These are phyloP conservation scores for Gynandropsis gynandra DNA, from an alignment of 345 rosid species.

Conservation along the genomic window DNA sequence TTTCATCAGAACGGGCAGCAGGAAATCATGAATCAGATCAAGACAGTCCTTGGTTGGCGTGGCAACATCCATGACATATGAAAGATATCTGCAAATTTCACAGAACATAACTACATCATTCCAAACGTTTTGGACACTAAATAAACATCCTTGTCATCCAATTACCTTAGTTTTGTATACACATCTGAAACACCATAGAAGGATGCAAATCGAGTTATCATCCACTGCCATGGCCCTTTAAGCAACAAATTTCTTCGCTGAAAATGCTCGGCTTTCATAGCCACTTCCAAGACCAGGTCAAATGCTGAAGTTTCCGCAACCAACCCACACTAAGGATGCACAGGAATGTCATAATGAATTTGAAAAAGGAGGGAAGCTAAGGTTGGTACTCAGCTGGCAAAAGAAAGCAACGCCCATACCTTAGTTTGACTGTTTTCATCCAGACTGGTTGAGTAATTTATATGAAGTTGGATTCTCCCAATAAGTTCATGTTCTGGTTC, in stretches of 20 bases:
- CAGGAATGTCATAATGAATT: background rate
- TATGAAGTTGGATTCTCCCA: constrained; percentile 68
- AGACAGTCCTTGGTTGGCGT: constrained; percentile 93
- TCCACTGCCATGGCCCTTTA: constrained; percentile 87
- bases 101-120: constrained; percentile 7
- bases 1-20: constrained; percentile 67
- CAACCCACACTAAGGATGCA: constrained; percentile 51
- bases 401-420: constrained; percentile 21
- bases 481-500: constrained; percentile 95
- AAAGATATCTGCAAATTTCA: constrained; percentile 59
- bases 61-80: constrained; percentile 95
- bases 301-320: constrained; percentile 97
- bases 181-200: constrained; percentile 89
- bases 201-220: constrained; percentile 69
- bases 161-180: constrained; percentile 77
- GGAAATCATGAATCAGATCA: constrained; percentile 56
- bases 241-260: constrained; percentile 76
- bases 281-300: constrained; percentile 82
- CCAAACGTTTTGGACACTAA: background rate
- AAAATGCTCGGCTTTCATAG: constrained; percentile 76
- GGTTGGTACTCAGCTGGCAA: background rate
- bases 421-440: constrained; percentile 60
- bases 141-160: constrained; percentile 14
- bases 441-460: constrained; percentile 62
- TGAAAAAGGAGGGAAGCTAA: background rate